Evolutionary conservation across 192 early-diverging fungal species (phyloP).

Genomic region (Rhizophlyctis rosea): DNA sequence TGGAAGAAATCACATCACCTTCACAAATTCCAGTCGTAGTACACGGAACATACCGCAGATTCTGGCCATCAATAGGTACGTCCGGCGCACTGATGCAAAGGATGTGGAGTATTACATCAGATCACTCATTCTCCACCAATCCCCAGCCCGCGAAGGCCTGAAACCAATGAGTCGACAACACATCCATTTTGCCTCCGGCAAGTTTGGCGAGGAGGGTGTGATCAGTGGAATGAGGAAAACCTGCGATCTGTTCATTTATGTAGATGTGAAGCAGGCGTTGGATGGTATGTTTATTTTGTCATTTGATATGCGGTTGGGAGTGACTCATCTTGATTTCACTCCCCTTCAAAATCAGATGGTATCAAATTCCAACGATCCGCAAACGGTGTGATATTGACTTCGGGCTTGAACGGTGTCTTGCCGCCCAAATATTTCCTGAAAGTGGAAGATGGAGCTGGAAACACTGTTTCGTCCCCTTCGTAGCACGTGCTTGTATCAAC

Average conservation of each 20-base stretch:
- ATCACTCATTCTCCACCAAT: no score
- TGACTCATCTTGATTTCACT: not conserved
- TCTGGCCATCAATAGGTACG: slow-evolving; percentile 57
- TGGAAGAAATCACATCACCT: slow-evolving; percentile 45
- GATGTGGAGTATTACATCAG: no score
- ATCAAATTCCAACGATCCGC: slow-evolving; percentile 72
- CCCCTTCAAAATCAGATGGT: slow-evolving; percentile 45
- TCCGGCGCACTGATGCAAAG: not conserved
- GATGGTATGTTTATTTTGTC: no score
- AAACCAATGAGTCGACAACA: slow-evolving; percentile 80
- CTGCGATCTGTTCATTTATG: slow-evolving; percentile 74
- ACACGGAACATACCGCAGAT: slow-evolving; percentile 63
- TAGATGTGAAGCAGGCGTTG: slow-evolving; percentile 70
- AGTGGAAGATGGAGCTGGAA: slow-evolving; percentile 40
- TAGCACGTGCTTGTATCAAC: no score
- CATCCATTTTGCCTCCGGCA: slow-evolving; percentile 83
- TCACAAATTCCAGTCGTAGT: slow-evolving; percentile 50
- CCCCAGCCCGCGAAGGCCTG: slow-evolving; percentile 53
- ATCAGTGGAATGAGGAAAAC: slow-evolving; percentile 69
- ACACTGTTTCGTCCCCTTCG: no score
- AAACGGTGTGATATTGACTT: slow-evolving; percentile 75
- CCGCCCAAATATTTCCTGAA: slow-evolving; percentile 63
- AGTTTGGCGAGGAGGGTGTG: slow-evolving; percentile 62
- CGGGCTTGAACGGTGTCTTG: slow-evolving; percentile 68
- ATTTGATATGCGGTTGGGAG: not conserved